phyloP scores from a whole-genome alignment of 78 protist genomes.

The Monosiga brevicollis region DNA sequence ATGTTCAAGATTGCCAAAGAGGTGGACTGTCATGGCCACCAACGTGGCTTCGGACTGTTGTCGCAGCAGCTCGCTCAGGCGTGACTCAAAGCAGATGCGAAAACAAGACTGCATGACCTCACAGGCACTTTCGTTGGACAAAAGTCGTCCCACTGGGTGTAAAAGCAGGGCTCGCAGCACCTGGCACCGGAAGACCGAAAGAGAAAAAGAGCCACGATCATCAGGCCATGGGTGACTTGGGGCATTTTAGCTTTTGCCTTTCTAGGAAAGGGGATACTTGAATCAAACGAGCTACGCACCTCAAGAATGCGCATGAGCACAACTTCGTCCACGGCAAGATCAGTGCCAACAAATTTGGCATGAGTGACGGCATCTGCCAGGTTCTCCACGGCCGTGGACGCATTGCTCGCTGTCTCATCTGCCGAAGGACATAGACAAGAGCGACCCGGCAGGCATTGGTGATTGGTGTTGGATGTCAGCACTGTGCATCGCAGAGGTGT shows the following conservation, averaged over 20 bases:
- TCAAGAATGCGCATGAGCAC: conserved; percentile 74
- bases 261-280: background rate
- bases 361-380: conserved; percentile 70
- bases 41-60: too few species aligned
- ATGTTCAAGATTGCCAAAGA: too few species aligned
- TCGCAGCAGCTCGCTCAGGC: conserved; percentile 17
- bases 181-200: background rate
- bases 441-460: background rate
- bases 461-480: background rate
- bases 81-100: conserved; percentile 15
- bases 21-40: too few species aligned
- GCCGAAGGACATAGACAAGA: background rate
- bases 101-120: conserved; percentile 26
- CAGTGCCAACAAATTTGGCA: conserved; percentile 83
- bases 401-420: background rate
- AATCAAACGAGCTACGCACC: conserved; percentile 7
- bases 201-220: background rate
- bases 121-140: conserved; percentile 21
- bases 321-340: conserved; percentile 76
- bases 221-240: background rate
- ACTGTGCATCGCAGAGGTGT: background rate
- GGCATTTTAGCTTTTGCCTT: background rate
- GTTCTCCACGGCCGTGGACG: conserved; percentile 14
- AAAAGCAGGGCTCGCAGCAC: background rate
- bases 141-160: background rate